These are phyloP conservation scores for Zalaria sp. DNA, from an alignment of 2,329 filamentous ascomycete genomes.

Conservation along the genomic window DNA sequence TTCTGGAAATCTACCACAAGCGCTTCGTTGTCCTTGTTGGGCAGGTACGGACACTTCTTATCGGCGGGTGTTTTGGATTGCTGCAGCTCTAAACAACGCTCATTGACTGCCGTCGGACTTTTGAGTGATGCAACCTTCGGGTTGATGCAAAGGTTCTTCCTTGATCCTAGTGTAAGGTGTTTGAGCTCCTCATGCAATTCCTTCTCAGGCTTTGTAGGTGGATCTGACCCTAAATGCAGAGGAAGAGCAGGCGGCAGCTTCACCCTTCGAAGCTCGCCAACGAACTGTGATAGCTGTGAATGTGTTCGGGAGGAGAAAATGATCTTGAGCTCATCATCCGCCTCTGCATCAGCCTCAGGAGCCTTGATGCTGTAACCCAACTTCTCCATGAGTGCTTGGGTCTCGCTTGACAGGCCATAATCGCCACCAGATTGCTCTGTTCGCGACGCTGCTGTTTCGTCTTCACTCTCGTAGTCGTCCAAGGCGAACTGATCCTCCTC, in stretches of 20 bases:
- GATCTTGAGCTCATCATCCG: slow-evolving; percentile 61
- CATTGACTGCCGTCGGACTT: slow-evolving; percentile 71
- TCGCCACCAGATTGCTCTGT: slow-evolving; percentile 7
- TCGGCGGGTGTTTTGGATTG: slow-evolving; percentile 48
- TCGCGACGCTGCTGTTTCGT: slow-evolving; percentile 24
- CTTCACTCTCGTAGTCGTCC: slow-evolving; percentile 58
- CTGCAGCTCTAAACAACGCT: slow-evolving; percentile 81
- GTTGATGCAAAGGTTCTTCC: slow-evolving; percentile 86
- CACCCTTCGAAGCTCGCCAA: slow-evolving; percentile 68
- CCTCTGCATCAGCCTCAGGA: slow-evolving; percentile 33
- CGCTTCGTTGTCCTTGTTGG: slow-evolving; percentile 59
- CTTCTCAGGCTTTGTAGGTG: slow-evolving; percentile 5
- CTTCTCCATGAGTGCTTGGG: slow-evolving; percentile 57
- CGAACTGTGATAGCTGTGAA: slow-evolving; percentile 81
- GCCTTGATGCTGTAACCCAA: slow-evolving; percentile 14
- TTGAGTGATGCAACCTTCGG: slow-evolving; percentile 59
- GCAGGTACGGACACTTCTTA: slow-evolving; percentile 62
- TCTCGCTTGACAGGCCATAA: slow-evolving; percentile 55
- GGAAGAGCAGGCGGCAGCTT: slow-evolving; percentile 55
- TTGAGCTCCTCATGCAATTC: slow-evolving; percentile 50
- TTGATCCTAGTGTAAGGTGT: slow-evolving; percentile 69
- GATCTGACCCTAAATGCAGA: slow-evolving; percentile 1
- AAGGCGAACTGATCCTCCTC: slow-evolving; percentile 61
- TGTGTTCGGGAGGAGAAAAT: slow-evolving; percentile 90
- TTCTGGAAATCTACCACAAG: slow-evolving; percentile 73